Percentiles rank a stretch among this genome's conserved stretches.
Conservation (phyloP, 225 moss, liverwort and hornwort genomes). For the Asterella californica region DNA sequence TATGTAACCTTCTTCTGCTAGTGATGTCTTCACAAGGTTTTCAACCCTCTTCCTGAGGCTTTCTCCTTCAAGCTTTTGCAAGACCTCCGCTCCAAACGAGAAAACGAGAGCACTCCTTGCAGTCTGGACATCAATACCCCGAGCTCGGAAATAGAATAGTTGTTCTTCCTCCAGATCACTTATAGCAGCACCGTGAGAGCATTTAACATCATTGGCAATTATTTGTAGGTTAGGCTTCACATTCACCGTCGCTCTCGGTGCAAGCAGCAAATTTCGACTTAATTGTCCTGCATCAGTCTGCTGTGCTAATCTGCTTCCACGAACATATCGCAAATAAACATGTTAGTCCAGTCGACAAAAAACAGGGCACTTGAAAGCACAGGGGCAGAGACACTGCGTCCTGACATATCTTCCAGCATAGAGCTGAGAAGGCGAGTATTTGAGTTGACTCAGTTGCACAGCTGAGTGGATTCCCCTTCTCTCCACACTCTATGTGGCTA, state of each 20-base stretch:
- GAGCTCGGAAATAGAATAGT: slow-evolving; percentile 84
- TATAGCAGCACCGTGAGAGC: slow-evolving; percentile 83
- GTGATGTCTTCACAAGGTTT: slow-evolving; percentile 62
- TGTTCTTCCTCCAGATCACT: slow-evolving; percentile 96
- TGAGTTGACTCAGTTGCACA: too few species aligned
- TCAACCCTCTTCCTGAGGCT: slow-evolving; percentile 79
- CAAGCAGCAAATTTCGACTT: slow-evolving; percentile 76
- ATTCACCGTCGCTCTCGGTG: slow-evolving; percentile 84
- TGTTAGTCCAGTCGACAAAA: too few species aligned
- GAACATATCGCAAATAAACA: neutral
- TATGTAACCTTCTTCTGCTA: slow-evolving; percentile 69
- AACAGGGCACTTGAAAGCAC: too few species aligned
- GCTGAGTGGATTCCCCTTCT: too few species aligned
- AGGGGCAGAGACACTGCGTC: too few species aligned
- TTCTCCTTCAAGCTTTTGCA: slow-evolving; percentile 66
- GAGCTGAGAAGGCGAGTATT: neutral
- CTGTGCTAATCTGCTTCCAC: slow-evolving; percentile 65
- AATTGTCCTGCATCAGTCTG: slow-evolving; percentile 96
- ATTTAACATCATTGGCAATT: slow-evolving; percentile 96
- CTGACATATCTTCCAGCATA: neutral
- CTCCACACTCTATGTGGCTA: too few species aligned
- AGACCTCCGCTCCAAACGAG: slow-evolving; percentile 90
- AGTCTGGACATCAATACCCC: slow-evolving; percentile 79
- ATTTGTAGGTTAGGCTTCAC: slow-evolving; percentile 97
- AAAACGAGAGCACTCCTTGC: slow-evolving; percentile 94